A percentile compares a stretch with the other conserved stretches of the same genome.
These are phyloP conservation scores for Phenoliferia sp. DNA, from an alignment of 1,284 basidiomycete genomes.

Conservation along the genomic window DNA sequence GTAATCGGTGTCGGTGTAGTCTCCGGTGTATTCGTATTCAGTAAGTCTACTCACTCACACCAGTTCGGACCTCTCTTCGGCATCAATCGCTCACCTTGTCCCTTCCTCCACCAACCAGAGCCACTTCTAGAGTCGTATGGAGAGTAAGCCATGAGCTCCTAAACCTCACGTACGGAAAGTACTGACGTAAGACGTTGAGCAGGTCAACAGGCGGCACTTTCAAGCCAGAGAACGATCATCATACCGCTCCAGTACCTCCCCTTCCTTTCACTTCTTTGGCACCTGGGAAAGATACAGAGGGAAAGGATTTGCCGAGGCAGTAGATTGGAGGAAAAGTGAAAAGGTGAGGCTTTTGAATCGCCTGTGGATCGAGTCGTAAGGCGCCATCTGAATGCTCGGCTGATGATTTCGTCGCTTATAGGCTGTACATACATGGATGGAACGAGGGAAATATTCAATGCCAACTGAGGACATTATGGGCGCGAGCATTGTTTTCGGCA, in stretches of 20 bases:
- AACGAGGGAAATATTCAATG: too few species aligned
- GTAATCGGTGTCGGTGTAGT: conserved; percentile 18
- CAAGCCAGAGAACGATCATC: conserved; percentile 29
- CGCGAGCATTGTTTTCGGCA: too few species aligned
- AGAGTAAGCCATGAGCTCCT: conserved; percentile 7
- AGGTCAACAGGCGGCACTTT: conserved; percentile 27
- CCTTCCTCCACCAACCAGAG: conserved; percentile 13
- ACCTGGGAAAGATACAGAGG: conserved; percentile 12
- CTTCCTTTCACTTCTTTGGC: conserved; percentile 18
- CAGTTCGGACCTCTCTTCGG: too few species aligned
- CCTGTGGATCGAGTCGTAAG: too few species aligned
- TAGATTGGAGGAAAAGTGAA: too few species aligned
- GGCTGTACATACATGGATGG: too few species aligned
- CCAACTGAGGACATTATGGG: too few species aligned
- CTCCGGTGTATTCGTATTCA: conserved; percentile 26
- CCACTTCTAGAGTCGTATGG: conserved; percentile 27
- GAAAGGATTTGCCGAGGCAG: background rate
- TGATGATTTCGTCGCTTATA: too few species aligned
- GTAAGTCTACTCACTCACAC: conserved; percentile 8
- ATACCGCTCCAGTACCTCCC: conserved; percentile 23
- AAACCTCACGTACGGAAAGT: too few species aligned
- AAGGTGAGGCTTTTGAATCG: too few species aligned
- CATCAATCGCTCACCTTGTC: background rate
- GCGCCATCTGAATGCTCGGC: too few species aligned
- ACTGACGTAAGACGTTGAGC: too few species aligned